A percentile compares a stretch with the other conserved stretches of the same genome.
phyloP scores from a whole-genome alignment of 1,139 yeast species.

The Scheffersomyces illinoinensis region DNA sequence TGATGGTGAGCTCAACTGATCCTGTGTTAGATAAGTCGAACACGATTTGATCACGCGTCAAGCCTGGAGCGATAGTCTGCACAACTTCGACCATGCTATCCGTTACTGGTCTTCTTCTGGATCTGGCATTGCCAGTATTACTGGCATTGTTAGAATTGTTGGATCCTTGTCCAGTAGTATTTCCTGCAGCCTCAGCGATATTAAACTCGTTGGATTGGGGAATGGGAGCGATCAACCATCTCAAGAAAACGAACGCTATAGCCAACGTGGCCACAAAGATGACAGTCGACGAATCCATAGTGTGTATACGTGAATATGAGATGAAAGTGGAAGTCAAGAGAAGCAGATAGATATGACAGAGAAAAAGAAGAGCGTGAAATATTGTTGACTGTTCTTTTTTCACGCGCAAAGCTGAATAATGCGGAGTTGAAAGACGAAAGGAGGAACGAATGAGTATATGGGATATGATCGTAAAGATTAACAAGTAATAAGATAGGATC shows the following conservation, averaged over 20 bases:
- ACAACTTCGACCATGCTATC: constrained; percentile 85
- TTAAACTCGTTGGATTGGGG: constrained; percentile 35
- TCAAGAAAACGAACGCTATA: constrained; percentile 55
- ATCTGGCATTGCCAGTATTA: constrained; percentile 19
- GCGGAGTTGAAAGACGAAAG: not conserved
- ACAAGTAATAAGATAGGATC: not conserved
- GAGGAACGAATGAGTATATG: not conserved
- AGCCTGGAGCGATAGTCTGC: constrained; percentile 75
- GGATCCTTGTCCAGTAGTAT: constrained; percentile 4
- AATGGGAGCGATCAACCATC: constrained; percentile 63
- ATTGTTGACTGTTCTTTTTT: not conserved
- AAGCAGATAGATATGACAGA: not conserved
- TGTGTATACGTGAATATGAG: not conserved
- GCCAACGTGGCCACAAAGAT: constrained; percentile 50
- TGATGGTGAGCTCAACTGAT: constrained; percentile 77
- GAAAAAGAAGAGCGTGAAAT: not conserved
- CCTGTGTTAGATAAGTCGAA: constrained; percentile 68
- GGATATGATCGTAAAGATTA: not conserved
- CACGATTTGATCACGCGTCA: constrained; percentile 70
- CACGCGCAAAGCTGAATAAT: not conserved
- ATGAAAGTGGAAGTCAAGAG: not conserved
- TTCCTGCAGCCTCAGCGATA: constrained; percentile 13
- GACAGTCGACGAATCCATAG: constrained; percentile 56
- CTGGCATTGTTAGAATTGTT: constrained; percentile 12
- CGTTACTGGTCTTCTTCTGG: constrained; percentile 62